phyloP scores from a whole-genome alignment of 306 rosid species.

The Alnus glutinosa region DNA sequence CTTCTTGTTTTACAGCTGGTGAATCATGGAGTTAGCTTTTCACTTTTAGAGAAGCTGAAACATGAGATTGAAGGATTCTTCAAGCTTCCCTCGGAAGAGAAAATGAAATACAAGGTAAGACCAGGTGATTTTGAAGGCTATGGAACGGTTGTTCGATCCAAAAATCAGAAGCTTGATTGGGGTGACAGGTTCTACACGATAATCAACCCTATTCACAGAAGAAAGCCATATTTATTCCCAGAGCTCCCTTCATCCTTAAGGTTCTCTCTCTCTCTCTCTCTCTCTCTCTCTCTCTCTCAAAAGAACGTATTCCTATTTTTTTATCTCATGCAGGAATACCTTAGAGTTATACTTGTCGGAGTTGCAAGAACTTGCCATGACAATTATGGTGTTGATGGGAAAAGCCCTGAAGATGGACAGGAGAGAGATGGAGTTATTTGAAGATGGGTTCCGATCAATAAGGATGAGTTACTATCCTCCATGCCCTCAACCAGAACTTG shows the following conservation, averaged over 20 bases:
- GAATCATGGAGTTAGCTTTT: slow-evolving; percentile 68
- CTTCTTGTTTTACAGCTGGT: slow-evolving; percentile 43
- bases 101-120: slow-evolving; percentile 48
- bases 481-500: slow-evolving; percentile 69
- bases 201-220: slow-evolving; percentile 53
- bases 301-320: no score
- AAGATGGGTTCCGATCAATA: slow-evolving; percentile 62
- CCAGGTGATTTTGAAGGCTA: slow-evolving; percentile 75
- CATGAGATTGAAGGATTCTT: slow-evolving; percentile 61
- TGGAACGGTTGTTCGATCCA: slow-evolving; percentile 44
- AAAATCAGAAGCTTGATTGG: slow-evolving; percentile 81
- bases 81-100: slow-evolving; percentile 64
- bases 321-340: slow-evolving; percentile 36
- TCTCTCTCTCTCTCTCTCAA: background rate
- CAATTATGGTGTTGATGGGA: slow-evolving; percentile 43
- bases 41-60: slow-evolving; percentile 46
- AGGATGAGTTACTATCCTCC: slow-evolving; percentile 86
- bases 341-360: slow-evolving; percentile 54
- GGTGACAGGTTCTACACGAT: slow-evolving; percentile 62
- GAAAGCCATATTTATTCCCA: slow-evolving; percentile 64
- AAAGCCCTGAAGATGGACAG: slow-evolving; percentile 48
- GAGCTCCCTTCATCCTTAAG: slow-evolving; percentile 56
- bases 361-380: slow-evolving; percentile 45
- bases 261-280: slow-evolving; percentile 24
- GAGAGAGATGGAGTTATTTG: slow-evolving; percentile 50